Evolutionary conservation across 1,284 basidiomycete species (phyloP).

Genomic region (Veloboletus limbatus): DNA sequence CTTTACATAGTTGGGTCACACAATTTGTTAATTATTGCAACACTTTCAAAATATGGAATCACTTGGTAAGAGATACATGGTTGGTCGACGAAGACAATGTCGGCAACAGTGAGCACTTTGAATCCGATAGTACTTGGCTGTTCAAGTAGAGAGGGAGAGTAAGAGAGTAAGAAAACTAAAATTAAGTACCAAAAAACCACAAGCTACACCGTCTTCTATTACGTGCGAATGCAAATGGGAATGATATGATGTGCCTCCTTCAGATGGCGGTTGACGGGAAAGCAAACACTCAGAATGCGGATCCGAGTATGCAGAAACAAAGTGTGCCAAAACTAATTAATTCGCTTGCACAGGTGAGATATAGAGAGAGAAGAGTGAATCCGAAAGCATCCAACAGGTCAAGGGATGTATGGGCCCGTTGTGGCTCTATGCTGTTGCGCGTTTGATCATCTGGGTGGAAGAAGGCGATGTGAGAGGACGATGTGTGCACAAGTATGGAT

Average conservation of each 20-base stretch:
- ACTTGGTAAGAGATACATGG: constrained; percentile 26
- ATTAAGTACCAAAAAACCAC: constrained; percentile 29
- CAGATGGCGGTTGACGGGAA: constrained; percentile 48
- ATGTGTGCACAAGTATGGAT: neutral
- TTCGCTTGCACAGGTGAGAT: constrained; percentile 43
- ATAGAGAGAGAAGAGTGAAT: constrained; percentile 22
- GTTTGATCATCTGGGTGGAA: constrained; percentile 59
- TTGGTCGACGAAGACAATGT: constrained; percentile 6
- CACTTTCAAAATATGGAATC: constrained; percentile 4
- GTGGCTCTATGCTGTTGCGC: constrained; percentile 57
- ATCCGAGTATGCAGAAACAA: constrained; percentile 24
- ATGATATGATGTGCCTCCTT: constrained; percentile 57
- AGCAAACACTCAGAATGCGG: constrained; percentile 21
- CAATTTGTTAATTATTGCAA: constrained; percentile 3
- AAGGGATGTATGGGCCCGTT: neutral
- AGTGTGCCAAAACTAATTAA: constrained; percentile 32
- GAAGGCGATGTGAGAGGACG: neutral
- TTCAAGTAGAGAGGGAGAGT: constrained; percentile 3
- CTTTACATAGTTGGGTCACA: too few relatives aligned
- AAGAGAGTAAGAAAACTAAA: constrained; percentile 17
- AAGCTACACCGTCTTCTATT: constrained; percentile 35
- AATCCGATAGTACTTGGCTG: constrained; percentile 17
- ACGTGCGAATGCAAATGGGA: constrained; percentile 44
- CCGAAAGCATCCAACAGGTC: constrained; percentile 23
- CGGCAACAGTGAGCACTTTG: constrained; percentile 7